A percentile compares a stretch with the other conserved stretches of the same genome.
phyloP scores from a whole-genome alignment of 1,284 basidiomycete genomes.

The Rhodotorula glutinis region DNA sequence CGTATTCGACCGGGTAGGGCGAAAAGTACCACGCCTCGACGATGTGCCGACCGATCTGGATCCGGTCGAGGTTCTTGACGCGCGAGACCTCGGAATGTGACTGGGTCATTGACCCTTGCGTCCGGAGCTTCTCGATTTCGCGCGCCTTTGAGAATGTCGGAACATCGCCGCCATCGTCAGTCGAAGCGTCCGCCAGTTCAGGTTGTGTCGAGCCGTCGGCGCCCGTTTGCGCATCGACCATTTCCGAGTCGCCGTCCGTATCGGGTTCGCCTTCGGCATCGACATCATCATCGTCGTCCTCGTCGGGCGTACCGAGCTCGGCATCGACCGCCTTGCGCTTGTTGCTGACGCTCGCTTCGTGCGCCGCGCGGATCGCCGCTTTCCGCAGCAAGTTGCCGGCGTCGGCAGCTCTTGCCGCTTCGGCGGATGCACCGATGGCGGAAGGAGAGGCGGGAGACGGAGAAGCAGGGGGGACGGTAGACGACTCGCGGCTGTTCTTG shows the following conservation, averaged over 20 bases:
- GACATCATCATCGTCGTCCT: slow-evolving; percentile 48
- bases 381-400: slow-evolving; percentile 53
- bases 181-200: slow-evolving; percentile 4
- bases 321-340: slow-evolving; percentile 32
- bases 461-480: slow-evolving; percentile 43
- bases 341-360: slow-evolving; percentile 32
- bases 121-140: slow-evolving; percentile 97
- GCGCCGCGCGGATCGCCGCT: slow-evolving; percentile 41
- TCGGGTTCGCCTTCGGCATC: slow-evolving; percentile 44
- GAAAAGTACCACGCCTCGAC: slow-evolving; percentile 99
- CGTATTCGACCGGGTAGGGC: slow-evolving; percentile 96
- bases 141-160: slow-evolving; percentile 79
- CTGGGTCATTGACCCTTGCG: slow-evolving; percentile 98
- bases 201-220: slow-evolving; percentile 42
- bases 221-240: slow-evolving; percentile 45
- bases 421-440: slow-evolving; percentile 35
- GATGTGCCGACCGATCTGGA: slow-evolving; percentile 94
- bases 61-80: slow-evolving; percentile 95
- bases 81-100: slow-evolving; percentile 94
- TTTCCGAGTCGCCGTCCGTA: slow-evolving; percentile 53
- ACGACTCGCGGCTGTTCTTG: slow-evolving; percentile 33
- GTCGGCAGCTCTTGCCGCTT: slow-evolving; percentile 66
- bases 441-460: slow-evolving; percentile 22
- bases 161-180: slow-evolving; percentile 48
- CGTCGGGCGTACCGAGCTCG: slow-evolving; percentile 31